These are phyloP conservation scores for Citrus sp. DNA, from an alignment of 345 rosid genomes.

Conservation along the genomic window DNA sequence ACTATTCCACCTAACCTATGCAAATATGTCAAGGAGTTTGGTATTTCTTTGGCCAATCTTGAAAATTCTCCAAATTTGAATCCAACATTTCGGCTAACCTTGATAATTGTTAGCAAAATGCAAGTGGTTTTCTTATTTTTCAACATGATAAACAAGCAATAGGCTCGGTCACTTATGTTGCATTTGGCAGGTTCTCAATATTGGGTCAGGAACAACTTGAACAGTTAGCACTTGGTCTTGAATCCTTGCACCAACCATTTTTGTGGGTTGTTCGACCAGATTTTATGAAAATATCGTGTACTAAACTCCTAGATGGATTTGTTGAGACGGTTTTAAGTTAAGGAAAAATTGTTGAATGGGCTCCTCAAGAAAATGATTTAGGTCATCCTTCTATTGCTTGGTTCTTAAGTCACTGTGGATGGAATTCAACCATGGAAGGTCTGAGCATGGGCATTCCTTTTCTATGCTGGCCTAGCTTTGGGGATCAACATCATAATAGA, in stretches of 20 bases:
- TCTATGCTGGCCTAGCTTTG: constrained; percentile 36
- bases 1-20: too few relatives aligned
- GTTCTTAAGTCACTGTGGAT: constrained; percentile 35
- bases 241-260: constrained; percentile 21
- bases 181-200: constrained; percentile 32
- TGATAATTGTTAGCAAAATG: too few relatives aligned
- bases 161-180: constrained; percentile 34
- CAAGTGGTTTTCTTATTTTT: too few relatives aligned
- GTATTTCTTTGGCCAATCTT: too few relatives aligned
- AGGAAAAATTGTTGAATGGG: constrained; percentile 26
- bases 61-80: too few relatives aligned
- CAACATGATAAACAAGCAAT: constrained; percentile 27
- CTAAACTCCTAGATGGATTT: constrained; percentile 20
- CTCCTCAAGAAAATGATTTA: constrained; percentile 27
- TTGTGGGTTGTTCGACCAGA: constrained; percentile 29
- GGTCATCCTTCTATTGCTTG: constrained; percentile 22
- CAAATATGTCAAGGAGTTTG: too few relatives aligned
- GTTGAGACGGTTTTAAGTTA: constrained; percentile 5
- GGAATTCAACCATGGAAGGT: constrained; percentile 35
- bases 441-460: constrained; percentile 29
- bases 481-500: constrained; percentile 21
- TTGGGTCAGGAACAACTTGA: constrained; percentile 24
- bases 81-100: too few relatives aligned
- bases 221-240: constrained; percentile 35
- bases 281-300: neutral